These are phyloP conservation scores for Thalia dealbata DNA, from an alignment of 176 grass and related monocot genomes.

Conservation along the genomic window DNA sequence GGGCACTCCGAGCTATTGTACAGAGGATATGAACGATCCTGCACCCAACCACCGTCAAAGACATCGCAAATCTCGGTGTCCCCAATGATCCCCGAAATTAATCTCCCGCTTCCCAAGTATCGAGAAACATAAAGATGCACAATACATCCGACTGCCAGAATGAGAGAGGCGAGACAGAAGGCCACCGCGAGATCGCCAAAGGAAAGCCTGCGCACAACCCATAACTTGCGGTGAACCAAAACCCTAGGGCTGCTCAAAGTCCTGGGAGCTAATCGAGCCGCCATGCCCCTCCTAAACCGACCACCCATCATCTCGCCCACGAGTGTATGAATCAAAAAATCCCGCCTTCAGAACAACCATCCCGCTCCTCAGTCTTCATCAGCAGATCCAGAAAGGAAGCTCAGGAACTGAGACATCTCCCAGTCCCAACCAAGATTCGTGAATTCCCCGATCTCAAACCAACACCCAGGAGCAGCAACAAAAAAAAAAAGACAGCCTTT, in stretches of 20 bases:
- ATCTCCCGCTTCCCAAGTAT: slow-evolving; percentile 33
- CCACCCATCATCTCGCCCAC: slow-evolving; percentile 39
- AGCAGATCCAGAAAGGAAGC: background rate
- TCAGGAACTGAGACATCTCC: background rate
- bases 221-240: slow-evolving; percentile 61
- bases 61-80: slow-evolving; percentile 45
- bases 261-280: slow-evolving; percentile 49
- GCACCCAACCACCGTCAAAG: slow-evolving; percentile 79
- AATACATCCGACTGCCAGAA: slow-evolving; percentile 44
- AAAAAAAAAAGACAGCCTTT: background rate
- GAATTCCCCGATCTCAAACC: background rate
- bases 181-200: slow-evolving; percentile 36
- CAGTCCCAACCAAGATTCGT: slow-evolving; percentile 1
- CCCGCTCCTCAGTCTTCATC: slow-evolving; percentile 8
- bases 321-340: background rate
- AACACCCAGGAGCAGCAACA: background rate
- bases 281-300: slow-evolving; percentile 49
- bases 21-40: slow-evolving; percentile 40
- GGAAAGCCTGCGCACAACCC: slow-evolving; percentile 31
- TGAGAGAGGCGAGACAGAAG: slow-evolving; percentile 43
- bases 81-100: slow-evolving; percentile 28
- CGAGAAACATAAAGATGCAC: slow-evolving; percentile 50
- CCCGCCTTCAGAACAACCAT: slow-evolving; percentile 29
- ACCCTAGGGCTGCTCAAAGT: slow-evolving; percentile 48
- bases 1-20: slow-evolving; percentile 90